Percentiles rank a stretch among this genome's conserved stretches.
Conservation (phyloP, 2,329 filamentous ascomycete genomes). For the Capronia epimyces region DNA sequence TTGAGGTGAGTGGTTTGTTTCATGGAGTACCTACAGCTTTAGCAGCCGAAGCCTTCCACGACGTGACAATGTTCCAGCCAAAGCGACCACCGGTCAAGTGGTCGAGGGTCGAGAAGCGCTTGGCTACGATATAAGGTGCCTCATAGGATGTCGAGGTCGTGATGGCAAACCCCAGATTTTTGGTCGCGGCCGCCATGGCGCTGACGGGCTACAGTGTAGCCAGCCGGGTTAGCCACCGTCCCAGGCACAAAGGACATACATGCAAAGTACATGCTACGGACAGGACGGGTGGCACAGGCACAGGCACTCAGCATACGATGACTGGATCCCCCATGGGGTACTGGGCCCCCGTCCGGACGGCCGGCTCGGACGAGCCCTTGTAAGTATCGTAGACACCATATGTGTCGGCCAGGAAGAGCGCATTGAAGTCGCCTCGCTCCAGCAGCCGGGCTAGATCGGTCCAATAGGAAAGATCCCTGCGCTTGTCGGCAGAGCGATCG, state of each 20-base stretch:
- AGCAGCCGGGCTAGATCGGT: constrained; percentile 51
- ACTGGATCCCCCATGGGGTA: constrained; percentile 62
- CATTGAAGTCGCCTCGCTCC: constrained; percentile 54
- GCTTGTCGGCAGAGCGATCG: constrained; percentile 57
- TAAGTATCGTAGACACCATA: constrained; percentile 39
- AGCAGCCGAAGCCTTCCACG: constrained; percentile 58
- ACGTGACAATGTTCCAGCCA: constrained; percentile 64
- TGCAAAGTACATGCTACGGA: too few species aligned
- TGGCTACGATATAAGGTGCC: constrained; percentile 57
- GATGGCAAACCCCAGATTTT: constrained; percentile 58
- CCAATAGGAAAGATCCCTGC: constrained; percentile 49
- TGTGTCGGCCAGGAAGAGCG: constrained; percentile 58
- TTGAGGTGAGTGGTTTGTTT: constrained; percentile 33
- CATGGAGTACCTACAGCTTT: constrained; percentile 56
- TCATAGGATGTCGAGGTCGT: constrained; percentile 60
- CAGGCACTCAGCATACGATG: constrained; percentile 44
- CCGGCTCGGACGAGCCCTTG: constrained; percentile 53
- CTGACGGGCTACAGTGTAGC: constrained; percentile 45
- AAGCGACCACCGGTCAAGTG: constrained; percentile 58
- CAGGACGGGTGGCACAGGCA: too few species aligned
- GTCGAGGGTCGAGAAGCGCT: constrained; percentile 58
- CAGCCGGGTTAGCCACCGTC: background rate
- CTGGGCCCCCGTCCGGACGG: constrained; percentile 57
- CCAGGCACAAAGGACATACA: too few species aligned
- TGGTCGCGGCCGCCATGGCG: constrained; percentile 63